Evolutionary conservation across 441 rosid genomes (phyloP), one percentile per base, ranked within the genome.

Genomic region (Omphalea diandra): DNA sequence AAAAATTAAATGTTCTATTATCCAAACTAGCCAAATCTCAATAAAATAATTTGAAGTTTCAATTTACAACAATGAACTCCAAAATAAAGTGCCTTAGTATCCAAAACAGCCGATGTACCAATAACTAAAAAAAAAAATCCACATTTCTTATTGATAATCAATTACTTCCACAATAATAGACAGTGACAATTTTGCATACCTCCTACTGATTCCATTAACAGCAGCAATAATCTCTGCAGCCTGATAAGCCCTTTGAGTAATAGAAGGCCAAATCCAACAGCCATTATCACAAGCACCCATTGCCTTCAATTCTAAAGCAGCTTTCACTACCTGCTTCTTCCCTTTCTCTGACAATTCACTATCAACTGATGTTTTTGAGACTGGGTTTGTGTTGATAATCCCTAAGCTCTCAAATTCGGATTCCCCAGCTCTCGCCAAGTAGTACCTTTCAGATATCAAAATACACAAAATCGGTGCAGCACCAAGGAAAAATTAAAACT

Each of bases 261-360:
- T 91, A 43, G 98, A 93, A 82, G 98, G 96, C 97, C 98, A 93
- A 63, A 93, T 89, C 97, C 98, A 93, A 76, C 98, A 93, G 69
- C 81, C 86, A 18, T 64, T 75, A 26, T 87, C 93, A 73, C 97
- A 89, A 24, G 94, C 97, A 64, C 89, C 96, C 87, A 84, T 76
- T 36, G 81, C 80, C 77, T 88, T 85, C 82, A 93, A 83, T 65
- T 86, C 79, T 20, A 81, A 79, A 65, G 98, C 97, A 65, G 96
- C 85, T 67, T 71, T 84, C 69, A 86, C 73, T 0, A 87, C 74
- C 83, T 91, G 94, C 68, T 87, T 93, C 93, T 87, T 93, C 77
- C 97, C 98, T 61, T 74, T 85, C 69, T 89, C 96, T 0, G 97
- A 93, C 75, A 91, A 76, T 44, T 94, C 96, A 14, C 69, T 93